phyloP scores from a whole-genome alignment of 768 basidiomycete genomes.

The Termitomyces sp. region DNA sequence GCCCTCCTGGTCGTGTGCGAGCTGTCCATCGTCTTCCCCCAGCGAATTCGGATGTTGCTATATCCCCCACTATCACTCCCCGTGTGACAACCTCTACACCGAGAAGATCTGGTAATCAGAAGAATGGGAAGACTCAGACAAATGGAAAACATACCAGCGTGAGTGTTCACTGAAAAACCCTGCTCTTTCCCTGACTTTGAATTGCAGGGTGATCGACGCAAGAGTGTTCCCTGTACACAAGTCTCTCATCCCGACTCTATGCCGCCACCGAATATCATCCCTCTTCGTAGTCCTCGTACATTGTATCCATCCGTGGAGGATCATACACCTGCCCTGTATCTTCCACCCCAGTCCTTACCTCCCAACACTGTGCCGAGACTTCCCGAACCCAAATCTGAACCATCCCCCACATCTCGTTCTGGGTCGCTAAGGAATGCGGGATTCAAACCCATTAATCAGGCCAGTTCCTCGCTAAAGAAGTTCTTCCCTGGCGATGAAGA shows the following conservation, averaged over 20 bases:
- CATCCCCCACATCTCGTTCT: conserved; percentile 14
- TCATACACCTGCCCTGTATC: conserved; percentile 1
- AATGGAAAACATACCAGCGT: conserved; percentile 32
- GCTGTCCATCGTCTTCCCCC: conserved; percentile 61
- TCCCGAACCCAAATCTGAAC: conserved; percentile 10
- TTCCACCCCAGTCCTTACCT: conserved; percentile 1
- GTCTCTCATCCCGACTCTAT: conserved; percentile 16
- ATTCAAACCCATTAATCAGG: conserved; percentile 63
- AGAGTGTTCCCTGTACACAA: conserved; percentile 6
- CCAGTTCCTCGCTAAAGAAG: conserved; percentile 55
- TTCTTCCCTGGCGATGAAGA: conserved; percentile 87
- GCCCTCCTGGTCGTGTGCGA: conserved; percentile 45
- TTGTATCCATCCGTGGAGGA: conserved; percentile 7
- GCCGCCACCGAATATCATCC: conserved; percentile 24
- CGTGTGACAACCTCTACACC: conserved; percentile 6
- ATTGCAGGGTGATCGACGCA: conserved; percentile 13
- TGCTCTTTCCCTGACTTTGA: background rate
- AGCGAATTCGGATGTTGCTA: conserved; percentile 25
- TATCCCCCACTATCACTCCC: conserved; percentile 20
- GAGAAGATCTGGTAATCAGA: conserved; percentile 21
- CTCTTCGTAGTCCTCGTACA: conserved; percentile 12
- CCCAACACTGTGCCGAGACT: background rate
- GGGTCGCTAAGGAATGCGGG: conserved; percentile 37
- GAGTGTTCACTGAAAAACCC: conserved; percentile 11
- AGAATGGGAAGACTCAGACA: conserved; percentile 27